A percentile compares a stretch with the other conserved stretches of the same genome.
These are phyloP conservation scores for Pseudocercospora pini-densiflorae DNA, from an alignment of 2,329 filamentous ascomycete genomes.

Conservation along the genomic window DNA sequence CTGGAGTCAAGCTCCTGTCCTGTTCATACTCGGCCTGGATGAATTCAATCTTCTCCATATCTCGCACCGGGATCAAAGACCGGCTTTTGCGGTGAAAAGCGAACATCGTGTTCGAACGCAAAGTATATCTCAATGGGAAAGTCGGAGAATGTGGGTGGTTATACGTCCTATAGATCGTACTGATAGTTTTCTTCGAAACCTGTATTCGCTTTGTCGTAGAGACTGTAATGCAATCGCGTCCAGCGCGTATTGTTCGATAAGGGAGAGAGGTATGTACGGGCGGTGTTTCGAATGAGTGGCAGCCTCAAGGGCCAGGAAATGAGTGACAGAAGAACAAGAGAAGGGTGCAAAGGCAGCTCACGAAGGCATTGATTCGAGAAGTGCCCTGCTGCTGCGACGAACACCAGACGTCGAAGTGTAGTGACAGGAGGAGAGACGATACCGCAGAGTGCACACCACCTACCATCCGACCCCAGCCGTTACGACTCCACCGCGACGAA, in stretches of 20 bases:
- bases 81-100: slow-evolving; percentile 49
- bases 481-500: background rate
- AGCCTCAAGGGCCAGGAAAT: background rate
- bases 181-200: background rate
- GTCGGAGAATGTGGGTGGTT: background rate
- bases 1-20: slow-evolving; percentile 29
- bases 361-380: background rate
- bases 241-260: slow-evolving; percentile 7
- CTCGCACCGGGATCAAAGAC: slow-evolving; percentile 49
- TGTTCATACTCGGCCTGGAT: slow-evolving; percentile 23
- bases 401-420: background rate
- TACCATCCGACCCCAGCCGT: background rate
- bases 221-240: slow-evolving; percentile 10
- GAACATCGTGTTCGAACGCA: slow-evolving; percentile 43
- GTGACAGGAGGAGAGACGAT: background rate
- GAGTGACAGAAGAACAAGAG: background rate
- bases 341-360: background rate
- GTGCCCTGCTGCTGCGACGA: background rate
- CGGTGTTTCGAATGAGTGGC: background rate
- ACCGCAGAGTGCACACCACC: background rate
- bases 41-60: slow-evolving; percentile 46
- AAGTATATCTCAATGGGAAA: background rate
- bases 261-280: background rate
- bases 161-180: background rate
- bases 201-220: slow-evolving; percentile 1